Base-by-base conservation (phyloP, 495 filamentous ascomycete genomes). In the Trichoderma erinaceum region DNA sequence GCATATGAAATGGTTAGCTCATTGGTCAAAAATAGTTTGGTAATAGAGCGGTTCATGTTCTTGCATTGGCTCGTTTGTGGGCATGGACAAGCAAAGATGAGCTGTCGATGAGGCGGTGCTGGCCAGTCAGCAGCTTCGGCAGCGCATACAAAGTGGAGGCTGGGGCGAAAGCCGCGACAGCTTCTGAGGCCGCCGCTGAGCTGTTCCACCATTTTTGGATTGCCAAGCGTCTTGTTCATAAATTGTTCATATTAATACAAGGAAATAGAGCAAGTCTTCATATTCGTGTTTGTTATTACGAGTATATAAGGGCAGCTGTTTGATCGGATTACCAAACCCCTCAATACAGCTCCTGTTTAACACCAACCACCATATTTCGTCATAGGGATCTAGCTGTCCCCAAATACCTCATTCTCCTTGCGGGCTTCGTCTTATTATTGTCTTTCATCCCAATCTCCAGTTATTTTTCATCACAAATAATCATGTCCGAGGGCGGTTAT, bases 401-500 rank as follows among this genome's bases (percentile, higher is more conserved):
- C 25, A 61, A 13, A 61, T 61, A 61, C 56, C 56, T 61, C 56
- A 18, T 32, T 32, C 15, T 65, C 21, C 32, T 65, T n/a, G 64
- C 64, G 8, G 38, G 35, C 11, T 35, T 65, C 15, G 7, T 23
- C 13, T 35, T 65, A 8, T 4, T 43, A 11, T 21, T 65, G 10
- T 61, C 56, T 11, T 21, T 61, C 25, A 32, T 61, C 3, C 56
- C 56, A 32, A 12, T 61, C 27, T 5, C 10, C 25, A 32, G 35
- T 27, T 61, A 29, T 5, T 61, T 21, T 32, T 18, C 56, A 35
- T 32, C 56, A 6, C 56, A 13, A 61, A 32, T 18, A 29, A 61
- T 1, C 56, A 61, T 61, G 56, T 12, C 56, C 1, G 25, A 21
- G 5, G 56, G n/a, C 25, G 79, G 85, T 66, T 90, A 87, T 75